These are phyloP conservation scores for Fusarium sulawesiense DNA, from an alignment of 2,329 filamentous ascomycete species.

Conservation along the genomic window DNA sequence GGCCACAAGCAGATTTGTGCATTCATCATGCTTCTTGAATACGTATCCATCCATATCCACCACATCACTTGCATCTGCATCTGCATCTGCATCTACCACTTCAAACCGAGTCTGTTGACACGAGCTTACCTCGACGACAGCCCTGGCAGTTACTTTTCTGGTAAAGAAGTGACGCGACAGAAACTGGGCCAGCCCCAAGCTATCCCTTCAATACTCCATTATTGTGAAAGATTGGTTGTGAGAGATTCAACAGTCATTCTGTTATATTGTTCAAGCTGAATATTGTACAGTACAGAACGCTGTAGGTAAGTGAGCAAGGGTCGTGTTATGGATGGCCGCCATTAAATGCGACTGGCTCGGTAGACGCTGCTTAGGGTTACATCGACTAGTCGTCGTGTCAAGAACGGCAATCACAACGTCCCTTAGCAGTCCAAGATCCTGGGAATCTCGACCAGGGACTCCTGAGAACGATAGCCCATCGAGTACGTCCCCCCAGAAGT, in stretches of 20 bases:
- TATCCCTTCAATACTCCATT: not conserved
- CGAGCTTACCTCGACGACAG: conserved; percentile 3
- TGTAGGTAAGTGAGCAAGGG: conserved; percentile 1
- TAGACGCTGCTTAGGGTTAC: conserved; percentile 35
- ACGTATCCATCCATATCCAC: not conserved
- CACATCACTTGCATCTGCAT: conserved; percentile 9
- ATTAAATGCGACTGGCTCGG: conserved; percentile 35
- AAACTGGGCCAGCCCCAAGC: not conserved
- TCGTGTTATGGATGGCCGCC: conserved; percentile 3
- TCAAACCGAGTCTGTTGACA: not conserved
- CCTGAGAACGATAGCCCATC: not conserved
- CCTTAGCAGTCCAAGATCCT: conserved; percentile 16
- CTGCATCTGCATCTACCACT: not conserved
- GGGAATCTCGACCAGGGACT: conserved; percentile 1
- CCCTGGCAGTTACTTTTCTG: not conserved
- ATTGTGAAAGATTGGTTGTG: not conserved
- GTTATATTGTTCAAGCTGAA: not conserved
- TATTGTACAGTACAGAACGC: not conserved
- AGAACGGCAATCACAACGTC: conserved; percentile 12
- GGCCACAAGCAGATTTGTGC: conserved; percentile 15
- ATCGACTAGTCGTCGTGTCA: conserved; percentile 16
- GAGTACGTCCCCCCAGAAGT: not conserved
- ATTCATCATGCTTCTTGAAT: conserved; percentile 11
- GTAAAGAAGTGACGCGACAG: not conserved
- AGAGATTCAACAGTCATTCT: not conserved